These are phyloP conservation scores for Diaporthe eres DNA, from an alignment of 2,329 filamentous ascomycete genomes.

Conservation along the genomic window DNA sequence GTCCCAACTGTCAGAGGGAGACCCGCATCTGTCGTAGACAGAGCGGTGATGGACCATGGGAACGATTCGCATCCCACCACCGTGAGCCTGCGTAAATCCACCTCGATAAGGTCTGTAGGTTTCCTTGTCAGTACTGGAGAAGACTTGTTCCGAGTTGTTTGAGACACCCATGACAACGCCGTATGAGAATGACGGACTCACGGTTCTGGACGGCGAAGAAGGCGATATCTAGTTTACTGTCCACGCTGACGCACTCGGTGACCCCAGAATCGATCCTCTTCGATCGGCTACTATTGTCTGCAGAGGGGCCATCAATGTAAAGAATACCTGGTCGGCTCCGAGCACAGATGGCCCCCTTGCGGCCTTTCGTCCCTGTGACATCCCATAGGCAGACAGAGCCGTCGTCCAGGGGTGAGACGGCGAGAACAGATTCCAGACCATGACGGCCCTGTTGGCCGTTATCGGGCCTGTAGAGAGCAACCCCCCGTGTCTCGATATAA, in stretches of 20 bases:
- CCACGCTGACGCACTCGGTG: slow-evolving; percentile 86
- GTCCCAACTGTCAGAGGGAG: slow-evolving; percentile 88
- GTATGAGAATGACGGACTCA: slow-evolving; percentile 55
- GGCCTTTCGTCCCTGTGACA: slow-evolving; percentile 68
- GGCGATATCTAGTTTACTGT: slow-evolving; percentile 75
- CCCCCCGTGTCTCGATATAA: slow-evolving; percentile 77
- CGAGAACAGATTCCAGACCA: slow-evolving; percentile 60
- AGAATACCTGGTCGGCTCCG: slow-evolving; percentile 78
- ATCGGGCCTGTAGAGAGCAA: slow-evolving; percentile 75
- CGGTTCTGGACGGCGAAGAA: slow-evolving; percentile 85
- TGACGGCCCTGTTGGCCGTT: slow-evolving; percentile 66
- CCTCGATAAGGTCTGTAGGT: slow-evolving; percentile 76
- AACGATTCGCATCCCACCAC: slow-evolving; percentile 79
- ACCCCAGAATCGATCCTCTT: slow-evolving; percentile 80
- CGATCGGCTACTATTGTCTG: slow-evolving; percentile 62
- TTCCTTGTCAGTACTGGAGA: slow-evolving; percentile 39
- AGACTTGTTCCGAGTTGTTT: not conserved
- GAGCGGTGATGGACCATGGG: slow-evolving; percentile 85
- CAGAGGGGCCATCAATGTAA: slow-evolving; percentile 65
- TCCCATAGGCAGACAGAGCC: slow-evolving; percentile 93
- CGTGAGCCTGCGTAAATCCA: slow-evolving; percentile 82
- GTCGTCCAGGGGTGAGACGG: slow-evolving; percentile 86
- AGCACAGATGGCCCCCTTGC: slow-evolving; percentile 74
- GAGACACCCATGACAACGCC: slow-evolving; percentile 22
- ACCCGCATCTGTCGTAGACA: slow-evolving; percentile 77